These are phyloP conservation scores for Ascochyta rabiei DNA, from an alignment of 2,329 filamentous ascomycete genomes.

Conservation along the genomic window DNA sequence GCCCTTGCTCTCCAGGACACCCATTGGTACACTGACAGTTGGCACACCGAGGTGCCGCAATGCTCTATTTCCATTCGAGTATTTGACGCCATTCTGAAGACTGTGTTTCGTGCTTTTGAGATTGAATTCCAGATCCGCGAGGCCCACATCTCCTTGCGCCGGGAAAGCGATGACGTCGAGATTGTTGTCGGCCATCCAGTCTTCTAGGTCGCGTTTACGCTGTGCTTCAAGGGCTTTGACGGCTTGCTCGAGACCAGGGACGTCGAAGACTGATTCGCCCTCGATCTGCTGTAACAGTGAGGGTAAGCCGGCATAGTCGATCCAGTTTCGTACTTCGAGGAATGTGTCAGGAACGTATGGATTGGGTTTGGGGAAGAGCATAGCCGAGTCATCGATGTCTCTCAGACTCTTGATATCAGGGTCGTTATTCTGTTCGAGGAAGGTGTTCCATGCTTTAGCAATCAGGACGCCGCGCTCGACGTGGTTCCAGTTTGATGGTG, in stretches of 20 bases:
- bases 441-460: constrained; percentile 60
- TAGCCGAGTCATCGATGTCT: constrained; percentile 46
- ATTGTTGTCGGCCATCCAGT: constrained; percentile 54
- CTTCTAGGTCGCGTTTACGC: constrained; percentile 58
- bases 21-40: constrained; percentile 62
- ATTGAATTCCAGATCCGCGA: constrained; percentile 55
- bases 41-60: constrained; percentile 62
- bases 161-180: constrained; percentile 59
- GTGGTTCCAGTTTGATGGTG: constrained; percentile 54
- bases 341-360: constrained; percentile 48
- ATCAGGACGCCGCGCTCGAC: constrained; percentile 58
- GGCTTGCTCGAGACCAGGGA: constrained; percentile 52
- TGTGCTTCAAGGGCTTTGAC: constrained; percentile 56
- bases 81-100: constrained; percentile 59
- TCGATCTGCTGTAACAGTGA: constrained; percentile 33
- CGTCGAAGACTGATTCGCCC: constrained; percentile 48
- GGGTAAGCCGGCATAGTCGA: constrained; percentile 47
- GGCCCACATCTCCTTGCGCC: constrained; percentile 57
- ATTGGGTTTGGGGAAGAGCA: constrained; percentile 48
- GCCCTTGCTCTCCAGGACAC: constrained; percentile 51
- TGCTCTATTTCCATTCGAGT: constrained; percentile 60
- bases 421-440: constrained; percentile 53
- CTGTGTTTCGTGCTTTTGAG: constrained; percentile 43
- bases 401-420: constrained; percentile 46
- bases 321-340: constrained; percentile 49